Percentiles rank a stretch among this genome's conserved stretches.
Conservation (phyloP, 768 basidiomycete genomes). For the Lentinus brumalis region DNA sequence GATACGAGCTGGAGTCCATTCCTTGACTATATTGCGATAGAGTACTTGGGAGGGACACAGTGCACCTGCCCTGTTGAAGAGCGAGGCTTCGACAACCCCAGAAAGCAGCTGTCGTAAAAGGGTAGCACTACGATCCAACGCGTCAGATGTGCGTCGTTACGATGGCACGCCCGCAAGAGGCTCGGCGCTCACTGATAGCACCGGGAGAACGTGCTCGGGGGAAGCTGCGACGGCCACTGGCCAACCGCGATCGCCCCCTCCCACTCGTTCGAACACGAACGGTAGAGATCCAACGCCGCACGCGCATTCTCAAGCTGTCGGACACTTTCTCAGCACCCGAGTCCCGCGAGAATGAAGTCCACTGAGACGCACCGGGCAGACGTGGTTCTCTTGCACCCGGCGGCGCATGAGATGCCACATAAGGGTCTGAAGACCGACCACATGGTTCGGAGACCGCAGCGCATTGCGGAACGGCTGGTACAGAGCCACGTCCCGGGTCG, state of each 20-base stretch:
- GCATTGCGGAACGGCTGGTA: constrained; percentile 82
- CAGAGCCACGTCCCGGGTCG: constrained; percentile 78
- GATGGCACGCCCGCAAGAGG: neutral
- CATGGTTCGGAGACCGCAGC: constrained; percentile 63
- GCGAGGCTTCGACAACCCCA: neutral
- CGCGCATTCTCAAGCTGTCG: constrained; percentile 77
- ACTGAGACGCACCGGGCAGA: constrained; percentile 63
- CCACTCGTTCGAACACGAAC: constrained; percentile 65
- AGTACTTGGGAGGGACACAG: neutral
- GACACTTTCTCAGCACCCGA: constrained; percentile 4
- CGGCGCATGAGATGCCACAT: constrained; percentile 83
- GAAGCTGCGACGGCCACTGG: constrained; percentile 76
- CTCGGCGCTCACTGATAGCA: constrained; percentile 57
- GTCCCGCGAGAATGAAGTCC: neutral
- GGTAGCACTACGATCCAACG: neutral
- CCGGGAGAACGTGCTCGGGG: constrained; percentile 78
- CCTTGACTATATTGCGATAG: neutral
- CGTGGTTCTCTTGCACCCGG: constrained; percentile 70
- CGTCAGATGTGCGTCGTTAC: neutral
- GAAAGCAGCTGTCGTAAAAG: neutral
- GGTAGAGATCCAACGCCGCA: constrained; percentile 52
- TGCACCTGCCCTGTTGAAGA: neutral
- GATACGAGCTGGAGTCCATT: neutral
- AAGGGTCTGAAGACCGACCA: constrained; percentile 75
- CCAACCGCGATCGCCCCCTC: constrained; percentile 58